These are phyloP conservation scores for Terana coerulea DNA, from an alignment of 768 basidiomycete genomes.

Conservation along the genomic window DNA sequence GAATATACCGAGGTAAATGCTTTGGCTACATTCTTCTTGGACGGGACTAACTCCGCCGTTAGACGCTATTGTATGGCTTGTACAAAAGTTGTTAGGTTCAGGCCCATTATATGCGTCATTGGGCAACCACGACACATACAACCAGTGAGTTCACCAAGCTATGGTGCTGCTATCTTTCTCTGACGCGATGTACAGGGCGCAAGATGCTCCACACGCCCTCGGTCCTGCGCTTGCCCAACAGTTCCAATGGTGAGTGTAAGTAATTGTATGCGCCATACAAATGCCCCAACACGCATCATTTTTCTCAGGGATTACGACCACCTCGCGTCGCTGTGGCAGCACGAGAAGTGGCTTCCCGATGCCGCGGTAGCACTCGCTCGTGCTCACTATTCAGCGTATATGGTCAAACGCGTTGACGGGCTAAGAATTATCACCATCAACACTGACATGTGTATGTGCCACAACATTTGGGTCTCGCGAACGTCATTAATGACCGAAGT, in stretches of 20 bases:
- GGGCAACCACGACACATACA: slow-evolving; percentile 77
- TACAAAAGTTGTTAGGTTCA: slow-evolving; percentile 56
- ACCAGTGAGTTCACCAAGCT: slow-evolving; percentile 40
- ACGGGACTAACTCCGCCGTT: not conserved
- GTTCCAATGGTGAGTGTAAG: slow-evolving; percentile 55
- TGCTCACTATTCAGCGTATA: slow-evolving; percentile 70
- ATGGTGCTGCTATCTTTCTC: not conserved
- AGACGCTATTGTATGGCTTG: slow-evolving; percentile 66
- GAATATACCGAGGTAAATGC: slow-evolving; percentile 57
- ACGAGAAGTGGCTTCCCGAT: slow-evolving; percentile 65
- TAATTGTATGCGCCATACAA: too few relatives aligned
- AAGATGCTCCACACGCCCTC: slow-evolving; percentile 59
- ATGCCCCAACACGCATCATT: too few relatives aligned
- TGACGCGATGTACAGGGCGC: slow-evolving; percentile 35
- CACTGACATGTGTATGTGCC: slow-evolving; percentile 67
- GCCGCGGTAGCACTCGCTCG: slow-evolving; percentile 53
- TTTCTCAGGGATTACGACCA: slow-evolving; percentile 70
- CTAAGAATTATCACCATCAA: slow-evolving; percentile 72
- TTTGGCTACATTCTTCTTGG: not conserved
- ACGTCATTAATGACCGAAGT: not conserved
- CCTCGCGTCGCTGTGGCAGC: slow-evolving; percentile 64
- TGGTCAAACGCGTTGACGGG: slow-evolving; percentile 62
- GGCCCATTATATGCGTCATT: slow-evolving; percentile 75
- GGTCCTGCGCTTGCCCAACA: slow-evolving; percentile 52
- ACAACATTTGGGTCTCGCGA: not conserved